Percentiles rank a stretch among this genome's conserved stretches.
phyloP scores from a whole-genome alignment of 139 green algal genomes.

The Auxenochlorella pyrenoidosa region DNA sequence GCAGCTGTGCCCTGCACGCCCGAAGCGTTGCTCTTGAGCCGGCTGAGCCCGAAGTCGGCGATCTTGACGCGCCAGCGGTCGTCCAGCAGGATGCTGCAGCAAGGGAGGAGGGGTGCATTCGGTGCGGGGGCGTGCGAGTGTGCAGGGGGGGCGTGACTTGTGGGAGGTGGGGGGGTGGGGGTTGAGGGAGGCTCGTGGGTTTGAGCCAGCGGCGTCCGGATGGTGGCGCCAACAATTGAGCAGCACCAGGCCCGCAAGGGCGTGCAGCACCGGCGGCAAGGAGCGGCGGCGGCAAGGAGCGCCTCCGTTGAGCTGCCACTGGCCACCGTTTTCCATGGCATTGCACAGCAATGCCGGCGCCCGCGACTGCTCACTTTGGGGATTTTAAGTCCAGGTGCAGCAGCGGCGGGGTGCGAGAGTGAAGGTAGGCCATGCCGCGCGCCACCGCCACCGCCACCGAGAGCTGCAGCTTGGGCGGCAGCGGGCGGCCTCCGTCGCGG shows the following conservation, averaged over 20 bases:
- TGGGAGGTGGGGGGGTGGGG: not conserved
- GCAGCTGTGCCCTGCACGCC: not conserved
- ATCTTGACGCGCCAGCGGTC: slow-evolving; percentile 79
- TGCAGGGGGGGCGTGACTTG: too few relatives aligned
- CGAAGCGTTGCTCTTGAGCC: slow-evolving; percentile 1
- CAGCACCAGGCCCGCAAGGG: too few relatives aligned
- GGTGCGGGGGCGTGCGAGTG: not conserved
- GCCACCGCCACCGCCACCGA: slow-evolving; percentile 68
- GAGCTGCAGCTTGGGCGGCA: slow-evolving; percentile 51
- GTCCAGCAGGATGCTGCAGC: slow-evolving; percentile 68
- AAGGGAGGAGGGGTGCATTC: too few relatives aligned
- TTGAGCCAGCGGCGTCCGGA: not conserved
- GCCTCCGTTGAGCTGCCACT: too few relatives aligned
- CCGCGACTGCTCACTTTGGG: slow-evolving; percentile 46
- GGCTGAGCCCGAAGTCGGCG: slow-evolving; percentile 43
- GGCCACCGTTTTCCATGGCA: too few relatives aligned
- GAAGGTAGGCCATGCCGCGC: slow-evolving; percentile 81
- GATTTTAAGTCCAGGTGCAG: slow-evolving; percentile 87
- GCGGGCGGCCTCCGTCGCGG: slow-evolving; percentile 17
- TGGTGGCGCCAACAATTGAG: not conserved
- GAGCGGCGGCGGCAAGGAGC: too few relatives aligned
- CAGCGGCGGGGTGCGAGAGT: slow-evolving; percentile 76
- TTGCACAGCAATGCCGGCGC: too few relatives aligned
- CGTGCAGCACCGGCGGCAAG: too few relatives aligned
- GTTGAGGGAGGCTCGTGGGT: too few relatives aligned